Evolutionary conservation across 2,329 filamentous ascomycete species (phyloP).

Genomic region (Basipetospora chlamydospora): DNA sequence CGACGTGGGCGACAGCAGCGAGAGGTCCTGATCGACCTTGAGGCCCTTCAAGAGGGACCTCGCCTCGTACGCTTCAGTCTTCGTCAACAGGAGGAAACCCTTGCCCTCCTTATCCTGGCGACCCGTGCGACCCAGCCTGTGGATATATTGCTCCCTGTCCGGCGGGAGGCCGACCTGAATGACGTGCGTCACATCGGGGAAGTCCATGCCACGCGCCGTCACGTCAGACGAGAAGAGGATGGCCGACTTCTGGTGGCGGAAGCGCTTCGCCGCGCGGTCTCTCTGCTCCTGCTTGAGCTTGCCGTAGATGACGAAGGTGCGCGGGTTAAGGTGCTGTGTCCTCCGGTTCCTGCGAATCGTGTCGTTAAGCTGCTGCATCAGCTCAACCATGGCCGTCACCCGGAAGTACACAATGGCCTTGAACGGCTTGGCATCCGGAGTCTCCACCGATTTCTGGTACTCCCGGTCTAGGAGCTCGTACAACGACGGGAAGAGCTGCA

Average conservation of each 20-base stretch:
- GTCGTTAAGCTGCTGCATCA: constrained; percentile 39
- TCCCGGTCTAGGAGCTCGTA: constrained; percentile 60
- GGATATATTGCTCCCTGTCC: constrained; percentile 58
- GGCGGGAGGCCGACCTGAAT: constrained; percentile 55
- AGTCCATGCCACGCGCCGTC: constrained; percentile 71
- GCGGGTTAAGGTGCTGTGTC: neutral
- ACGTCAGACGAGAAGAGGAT: constrained; percentile 69
- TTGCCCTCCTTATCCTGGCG: constrained; percentile 61
- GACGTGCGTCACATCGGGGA: constrained; percentile 66
- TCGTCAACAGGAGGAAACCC: constrained; percentile 51
- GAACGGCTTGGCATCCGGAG: constrained; percentile 44
- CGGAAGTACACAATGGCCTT: constrained; percentile 94
- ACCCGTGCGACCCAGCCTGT: constrained; percentile 62
- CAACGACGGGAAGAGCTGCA: constrained; percentile 63
- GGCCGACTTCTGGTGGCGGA: constrained; percentile 48
- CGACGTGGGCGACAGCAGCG: constrained; percentile 37
- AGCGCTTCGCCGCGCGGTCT: constrained; percentile 55
- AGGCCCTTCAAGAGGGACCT: constrained; percentile 40
- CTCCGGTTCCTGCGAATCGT: constrained; percentile 2
- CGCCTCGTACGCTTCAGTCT: constrained; percentile 34
- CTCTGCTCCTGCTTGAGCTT: constrained; percentile 56
- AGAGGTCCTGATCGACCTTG: constrained; percentile 35
- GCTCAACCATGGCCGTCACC: constrained; percentile 57
- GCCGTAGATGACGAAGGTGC: constrained; percentile 60
- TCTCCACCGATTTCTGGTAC: constrained; percentile 24